Base-by-base conservation (phyloP, 345 rosid species). In the Ceriops zippeliana region DNA sequence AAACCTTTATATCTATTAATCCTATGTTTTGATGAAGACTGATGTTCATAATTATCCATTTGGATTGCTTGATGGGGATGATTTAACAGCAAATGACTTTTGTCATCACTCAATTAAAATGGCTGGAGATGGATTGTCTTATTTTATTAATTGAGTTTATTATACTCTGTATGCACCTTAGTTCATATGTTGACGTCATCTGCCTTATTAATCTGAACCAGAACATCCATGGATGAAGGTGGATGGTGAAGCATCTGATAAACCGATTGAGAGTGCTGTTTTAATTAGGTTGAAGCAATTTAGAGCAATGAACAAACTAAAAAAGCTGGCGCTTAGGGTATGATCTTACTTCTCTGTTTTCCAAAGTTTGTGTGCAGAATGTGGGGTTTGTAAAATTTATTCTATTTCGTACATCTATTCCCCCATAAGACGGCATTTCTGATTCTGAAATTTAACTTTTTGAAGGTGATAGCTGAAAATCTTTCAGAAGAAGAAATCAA, bases 231-330 rank as follows among this genome's bases (percentile, higher is more conserved):
- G 77, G 81, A 22, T 77, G 34, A 77, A 64, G 63, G 68, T 30
- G 52, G 77, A 46, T 5, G 77, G 77, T 2, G 67, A 64, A 24
- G 80, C 71, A 24, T 68, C 77, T 22, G 71, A 69, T 26, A 52
- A 17, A 27, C 77, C 74, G 2, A 64, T 73, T 11, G 74, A 73
- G 46, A 77, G 77, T 58, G 81, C 70, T 64, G 81, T 77, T 47
- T 47, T 73, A 3, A 52, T 11, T 27, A 65, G 81, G 63, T 35
- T 77, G 60, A 77, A 65, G 61, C 74, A 77, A 38, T 73, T 73
- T 30, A 65, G 81, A 73, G 77, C 81, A 34, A 77, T 77, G 81
- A 77, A 77, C 73, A 77, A 77, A 68, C 54, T 77, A 16, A 73
- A 77, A 65, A 77, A 73, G 53, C 74, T 77, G 24, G 77, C 81